Base-by-base conservation (phyloP, 192 early-diverging fungal genomes). In the Dissophora globulifera region DNA sequence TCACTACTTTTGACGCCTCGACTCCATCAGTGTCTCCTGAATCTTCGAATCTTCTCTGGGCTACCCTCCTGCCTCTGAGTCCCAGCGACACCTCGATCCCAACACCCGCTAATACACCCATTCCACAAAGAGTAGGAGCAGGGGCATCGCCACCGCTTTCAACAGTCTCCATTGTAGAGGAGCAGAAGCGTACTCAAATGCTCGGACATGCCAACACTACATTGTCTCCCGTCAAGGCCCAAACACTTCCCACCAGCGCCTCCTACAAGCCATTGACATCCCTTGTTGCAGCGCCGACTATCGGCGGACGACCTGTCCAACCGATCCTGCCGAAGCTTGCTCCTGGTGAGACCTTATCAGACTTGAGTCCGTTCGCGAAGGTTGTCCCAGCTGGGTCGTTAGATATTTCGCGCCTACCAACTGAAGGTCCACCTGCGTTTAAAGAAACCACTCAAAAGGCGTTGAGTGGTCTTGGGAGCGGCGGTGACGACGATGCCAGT, bases 31-130 rank as follows among this genome's bases (percentile, higher is more conserved):
- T 53, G 3, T 46, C 62, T 4, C 61, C 79, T 2, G 48, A 59
- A 9, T 54, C 63, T 2, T 30, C 50, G 7, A 60, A 42, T 20
- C 2, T 15, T 10, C 25, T 52, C n/a, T 75, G 70, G 70, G 31
- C 32, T 23, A 20, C 50, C 2, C 50, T 62, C 1, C 7, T 48
- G 4, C 19, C 70, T 3, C 35, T 49, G 3, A 75, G 32, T 20
- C 62, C 62, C 13, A 64, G 19, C 27, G n/a, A n/a, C n/a, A n/a
- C 42, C 13, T 46, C 56, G 4, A 75, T 67, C 22, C 63, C 69
- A 3, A 75, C 78, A 15, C 32, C 69, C 0, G 50, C 65, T 16
- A 64, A 78, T 31, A 74, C 74, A 3, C 48, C 69, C 22, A 75
- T 58, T 5, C 59, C 57, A 12, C 45, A 63, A 30, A 53, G 46